These are phyloP conservation scores for Linanthus parryae DNA, from an alignment of 148 eudicot genomes.

Conservation along the genomic window DNA sequence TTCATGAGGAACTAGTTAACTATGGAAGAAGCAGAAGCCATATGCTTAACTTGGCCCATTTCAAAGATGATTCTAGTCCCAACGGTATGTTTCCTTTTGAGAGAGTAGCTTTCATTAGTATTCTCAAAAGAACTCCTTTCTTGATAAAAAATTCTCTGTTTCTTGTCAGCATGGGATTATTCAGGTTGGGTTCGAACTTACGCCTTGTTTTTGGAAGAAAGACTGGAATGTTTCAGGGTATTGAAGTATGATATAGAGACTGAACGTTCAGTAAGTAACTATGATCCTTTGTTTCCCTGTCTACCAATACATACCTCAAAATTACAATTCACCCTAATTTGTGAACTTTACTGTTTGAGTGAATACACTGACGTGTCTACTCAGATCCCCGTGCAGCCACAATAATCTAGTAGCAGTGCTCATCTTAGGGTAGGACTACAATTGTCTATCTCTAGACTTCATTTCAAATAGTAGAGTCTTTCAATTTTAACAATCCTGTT, in stretches of 20 bases:
- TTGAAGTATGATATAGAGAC: conserved; percentile 82
- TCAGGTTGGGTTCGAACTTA: conserved; percentile 96
- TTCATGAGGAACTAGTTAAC: conserved; percentile 78
- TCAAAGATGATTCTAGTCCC: conserved; percentile 95
- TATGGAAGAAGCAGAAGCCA: conserved; percentile 61
- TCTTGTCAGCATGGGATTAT: conserved; percentile 86
- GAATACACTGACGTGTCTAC: no score
- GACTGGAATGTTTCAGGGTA: conserved; percentile 86
- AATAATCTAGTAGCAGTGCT: no score
- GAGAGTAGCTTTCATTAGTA: no score
- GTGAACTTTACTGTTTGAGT: no score
- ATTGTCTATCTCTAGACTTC: no score
- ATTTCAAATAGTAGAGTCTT: no score
- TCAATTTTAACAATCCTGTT: no score
- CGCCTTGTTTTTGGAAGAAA: conserved; percentile 86
- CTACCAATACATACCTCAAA: background rate
- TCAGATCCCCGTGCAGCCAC: no score
- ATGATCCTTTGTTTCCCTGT: background rate
- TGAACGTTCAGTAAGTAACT: conserved; percentile 63
- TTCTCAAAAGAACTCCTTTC: no score
- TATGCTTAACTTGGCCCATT: conserved; percentile 87
- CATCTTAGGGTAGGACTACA: no score
- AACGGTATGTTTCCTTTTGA: conserved; percentile 44
- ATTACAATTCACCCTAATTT: no score
- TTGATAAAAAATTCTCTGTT: background rate